A percentile compares a stretch with the other conserved stretches of the same genome.
Conservation (phyloP, 441 rosid genomes). For the Daphne laureola region DNA sequence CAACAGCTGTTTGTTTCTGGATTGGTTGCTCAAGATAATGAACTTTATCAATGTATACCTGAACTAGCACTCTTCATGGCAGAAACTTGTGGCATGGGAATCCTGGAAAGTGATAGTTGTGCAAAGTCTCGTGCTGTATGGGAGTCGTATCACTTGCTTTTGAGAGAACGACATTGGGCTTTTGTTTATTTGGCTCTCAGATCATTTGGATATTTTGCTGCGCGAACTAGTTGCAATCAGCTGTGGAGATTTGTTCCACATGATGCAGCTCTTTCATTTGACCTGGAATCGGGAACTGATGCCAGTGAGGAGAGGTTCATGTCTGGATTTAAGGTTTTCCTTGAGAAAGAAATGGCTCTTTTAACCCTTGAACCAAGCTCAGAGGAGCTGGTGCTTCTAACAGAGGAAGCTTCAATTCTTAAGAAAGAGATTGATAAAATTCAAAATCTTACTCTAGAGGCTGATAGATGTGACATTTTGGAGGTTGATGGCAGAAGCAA, state of each 20-base stretch:
- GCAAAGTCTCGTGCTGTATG: conserved; percentile 56
- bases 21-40: conserved; percentile 29
- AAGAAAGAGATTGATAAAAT: conserved; percentile 33
- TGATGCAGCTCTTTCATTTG: conserved; percentile 77
- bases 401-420: conserved; percentile 47
- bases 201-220: conserved; percentile 80
- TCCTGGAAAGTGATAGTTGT: conserved; percentile 58
- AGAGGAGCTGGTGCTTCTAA: conserved; percentile 44
- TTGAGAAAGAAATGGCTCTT: conserved; percentile 72
- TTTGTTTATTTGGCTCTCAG: conserved; percentile 57
- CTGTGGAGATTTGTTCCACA: conserved; percentile 85
- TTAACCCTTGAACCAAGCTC: conserved; percentile 25
- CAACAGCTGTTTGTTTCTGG: conserved; percentile 49
- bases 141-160: conserved; percentile 69
- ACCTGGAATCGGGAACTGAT: conserved; percentile 44
- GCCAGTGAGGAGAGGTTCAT: conserved; percentile 59
- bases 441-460: conserved; percentile 16
- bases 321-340: conserved; percentile 66
- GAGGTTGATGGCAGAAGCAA: conserved; percentile 29
- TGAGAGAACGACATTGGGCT: conserved; percentile 79
- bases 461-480: conserved; percentile 16
- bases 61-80: conserved; percentile 63
- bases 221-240: conserved; percentile 65
- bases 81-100: conserved; percentile 52
- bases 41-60: conserved; percentile 43